Conservation (phyloP, 768 basidiomycete species). For the Neoboletus subvelutipes region DNA sequence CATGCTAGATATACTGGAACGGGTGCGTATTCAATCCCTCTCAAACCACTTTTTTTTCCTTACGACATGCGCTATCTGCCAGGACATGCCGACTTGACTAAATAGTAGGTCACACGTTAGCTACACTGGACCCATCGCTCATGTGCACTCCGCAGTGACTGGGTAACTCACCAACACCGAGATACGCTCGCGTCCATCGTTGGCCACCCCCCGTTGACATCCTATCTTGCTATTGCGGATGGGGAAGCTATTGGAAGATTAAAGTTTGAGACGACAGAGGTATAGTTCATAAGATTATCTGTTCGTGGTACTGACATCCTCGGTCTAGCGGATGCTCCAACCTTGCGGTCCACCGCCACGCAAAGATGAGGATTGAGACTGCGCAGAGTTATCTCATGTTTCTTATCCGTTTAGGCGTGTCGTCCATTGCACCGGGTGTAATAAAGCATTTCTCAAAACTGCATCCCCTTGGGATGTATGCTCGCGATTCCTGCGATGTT, state of each 20-base stretch:
- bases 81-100: constrained; percentile 96
- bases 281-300: constrained; percentile 28
- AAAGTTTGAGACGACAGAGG: constrained; percentile 96
- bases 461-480: background rate
- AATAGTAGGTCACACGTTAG: constrained; percentile 68
- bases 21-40: constrained; percentile 47
- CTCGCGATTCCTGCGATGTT: background rate
- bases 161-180: constrained; percentile 96
- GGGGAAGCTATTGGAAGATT: constrained; percentile 87
- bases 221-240: constrained; percentile 90
- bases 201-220: constrained; percentile 82
- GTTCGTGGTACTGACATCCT: constrained; percentile 25
- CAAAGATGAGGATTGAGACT: constrained; percentile 73
- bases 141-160: constrained; percentile 63
- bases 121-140: background rate
- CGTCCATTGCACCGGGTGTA: background rate
- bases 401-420: background rate
- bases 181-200: constrained; percentile 93
- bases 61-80: constrained; percentile 4
- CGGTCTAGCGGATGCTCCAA: constrained; percentile 80
- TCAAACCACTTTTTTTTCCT: constrained; percentile 3
- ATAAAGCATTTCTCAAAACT: background rate
- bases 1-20: constrained; percentile 97
- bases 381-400: background rate
- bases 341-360: constrained; percentile 90